phyloP scores from a whole-genome alignment of 2,329 filamentous ascomycete genomes.

The Calonectria crousiana region DNA sequence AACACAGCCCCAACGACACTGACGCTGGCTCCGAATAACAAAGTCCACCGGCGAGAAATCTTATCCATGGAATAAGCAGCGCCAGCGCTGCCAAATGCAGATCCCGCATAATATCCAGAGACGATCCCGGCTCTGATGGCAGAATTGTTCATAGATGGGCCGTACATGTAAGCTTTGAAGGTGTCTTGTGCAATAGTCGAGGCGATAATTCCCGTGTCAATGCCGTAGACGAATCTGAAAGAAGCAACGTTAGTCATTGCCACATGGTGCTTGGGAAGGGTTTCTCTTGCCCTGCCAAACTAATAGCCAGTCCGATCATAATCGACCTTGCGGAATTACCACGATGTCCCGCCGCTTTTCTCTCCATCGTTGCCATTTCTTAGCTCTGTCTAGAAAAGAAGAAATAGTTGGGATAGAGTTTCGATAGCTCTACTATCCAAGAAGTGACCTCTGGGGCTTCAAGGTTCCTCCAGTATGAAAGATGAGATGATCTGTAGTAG shows the following conservation, averaged over 20 bases:
- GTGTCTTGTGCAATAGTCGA: conserved; percentile 23
- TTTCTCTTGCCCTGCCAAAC: conserved; percentile 19
- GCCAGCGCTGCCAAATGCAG: conserved; percentile 22
- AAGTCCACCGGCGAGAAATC: conserved; percentile 24
- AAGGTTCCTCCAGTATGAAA: neutral
- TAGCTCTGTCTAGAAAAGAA: neutral
- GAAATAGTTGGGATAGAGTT: too few species aligned
- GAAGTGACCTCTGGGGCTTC: neutral
- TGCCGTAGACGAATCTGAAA: conserved; percentile 24
- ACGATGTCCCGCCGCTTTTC: conserved; percentile 11
- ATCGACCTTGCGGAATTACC: conserved; percentile 26
- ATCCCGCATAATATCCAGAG: conserved; percentile 27
- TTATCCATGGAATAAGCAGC: conserved; percentile 27
- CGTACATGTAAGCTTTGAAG: conserved; percentile 29
- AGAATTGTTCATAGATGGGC: conserved; percentile 13
- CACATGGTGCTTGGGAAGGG: neutral
- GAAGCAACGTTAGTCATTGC: neutral
- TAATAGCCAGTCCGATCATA: conserved; percentile 23
- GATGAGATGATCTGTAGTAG: neutral
- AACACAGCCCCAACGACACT: conserved; percentile 54
- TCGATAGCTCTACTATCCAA: neutral
- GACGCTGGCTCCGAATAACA: conserved; percentile 16
- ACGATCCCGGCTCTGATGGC: conserved; percentile 18
- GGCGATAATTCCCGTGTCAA: conserved; percentile 28
- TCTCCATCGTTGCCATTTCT: neutral